A percentile compares a stretch with the other conserved stretches of the same genome.
These are phyloP conservation scores for Alnus glutinosa DNA, from an alignment of 306 rosid genomes.

Conservation along the genomic window DNA sequence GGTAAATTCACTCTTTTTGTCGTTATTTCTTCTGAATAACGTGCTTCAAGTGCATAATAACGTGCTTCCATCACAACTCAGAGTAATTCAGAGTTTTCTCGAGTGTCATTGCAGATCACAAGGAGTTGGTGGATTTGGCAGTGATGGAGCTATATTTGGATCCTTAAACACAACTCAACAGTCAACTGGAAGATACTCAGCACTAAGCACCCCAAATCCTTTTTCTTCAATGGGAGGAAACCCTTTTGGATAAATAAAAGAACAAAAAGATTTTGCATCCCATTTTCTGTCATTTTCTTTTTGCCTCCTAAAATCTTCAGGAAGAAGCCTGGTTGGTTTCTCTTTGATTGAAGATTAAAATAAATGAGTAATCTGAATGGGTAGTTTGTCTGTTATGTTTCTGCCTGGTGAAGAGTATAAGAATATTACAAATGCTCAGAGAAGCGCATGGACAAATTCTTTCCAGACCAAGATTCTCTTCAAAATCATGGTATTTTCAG, in stretches of 20 bases:
- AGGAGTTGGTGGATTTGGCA: conserved; percentile 33
- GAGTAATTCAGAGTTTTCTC: conserved; percentile 1
- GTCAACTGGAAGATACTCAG: conserved; percentile 23
- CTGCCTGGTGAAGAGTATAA: not conserved
- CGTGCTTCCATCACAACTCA: conserved; percentile 15
- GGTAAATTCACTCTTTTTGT: conserved; percentile 41
- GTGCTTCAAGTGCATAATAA: conserved; percentile 46
- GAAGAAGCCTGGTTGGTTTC: not conserved
- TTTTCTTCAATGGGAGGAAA: conserved; percentile 49
- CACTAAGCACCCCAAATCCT: conserved; percentile 30
- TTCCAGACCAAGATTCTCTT: not conserved
- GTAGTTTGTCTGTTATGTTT: not conserved
- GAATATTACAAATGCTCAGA: not conserved
- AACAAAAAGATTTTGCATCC: not conserved
- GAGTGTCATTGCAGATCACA: conserved; percentile 38
- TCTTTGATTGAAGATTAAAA: not conserved
- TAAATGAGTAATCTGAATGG: not conserved
- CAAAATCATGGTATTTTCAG: not conserved
- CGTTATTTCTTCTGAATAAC: conserved; percentile 20
- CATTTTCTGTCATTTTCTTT: conserved; percentile 7
- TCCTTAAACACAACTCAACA: conserved; percentile 36
- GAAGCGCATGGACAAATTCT: not conserved
- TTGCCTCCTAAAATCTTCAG: not conserved
- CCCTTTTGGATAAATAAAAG: conserved; percentile 60
- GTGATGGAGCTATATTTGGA: conserved; percentile 28